Percentiles rank a stretch among this genome's conserved stretches.
Evolutionary conservation across 1,284 basidiomycete species (phyloP).

Genomic region (Somion occarium): DNA sequence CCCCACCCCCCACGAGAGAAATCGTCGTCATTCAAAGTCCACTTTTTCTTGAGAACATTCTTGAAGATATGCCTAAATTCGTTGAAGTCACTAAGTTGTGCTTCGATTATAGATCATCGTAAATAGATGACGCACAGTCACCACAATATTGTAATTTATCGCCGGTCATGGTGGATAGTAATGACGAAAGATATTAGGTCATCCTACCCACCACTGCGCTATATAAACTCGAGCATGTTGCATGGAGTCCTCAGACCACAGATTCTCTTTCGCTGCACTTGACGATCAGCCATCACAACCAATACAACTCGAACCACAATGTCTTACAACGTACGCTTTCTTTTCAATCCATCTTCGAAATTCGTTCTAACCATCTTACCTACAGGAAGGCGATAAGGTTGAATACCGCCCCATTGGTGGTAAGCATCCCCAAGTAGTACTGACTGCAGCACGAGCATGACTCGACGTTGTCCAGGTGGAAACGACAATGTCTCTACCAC

Average conservation of each 20-base stretch:
- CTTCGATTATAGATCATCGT: too few species aligned
- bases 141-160: too few species aligned
- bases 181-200: too few species aligned
- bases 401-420: slow-evolving; percentile 40
- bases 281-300: background rate
- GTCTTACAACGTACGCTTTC: slow-evolving; percentile 16
- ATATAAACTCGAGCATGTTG: background rate
- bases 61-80: too few species aligned
- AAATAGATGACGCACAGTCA: too few species aligned
- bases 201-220: background rate
- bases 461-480: slow-evolving; percentile 18
- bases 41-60: too few species aligned
- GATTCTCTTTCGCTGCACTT: background rate
- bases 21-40: too few species aligned
- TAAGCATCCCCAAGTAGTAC: slow-evolving; percentile 5
- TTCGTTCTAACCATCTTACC: slow-evolving; percentile 1
- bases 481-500: slow-evolving; percentile 35
- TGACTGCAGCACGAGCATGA: background rate
- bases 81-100: too few species aligned
- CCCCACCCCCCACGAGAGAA: too few species aligned
- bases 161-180: too few species aligned
- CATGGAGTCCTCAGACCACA: background rate
- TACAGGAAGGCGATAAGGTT: slow-evolving; percentile 36
- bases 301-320: background rate
- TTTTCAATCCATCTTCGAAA: background rate